Base-by-base conservation (phyloP, 495 filamentous ascomycete species). In the Rhypophila decipiens region DNA sequence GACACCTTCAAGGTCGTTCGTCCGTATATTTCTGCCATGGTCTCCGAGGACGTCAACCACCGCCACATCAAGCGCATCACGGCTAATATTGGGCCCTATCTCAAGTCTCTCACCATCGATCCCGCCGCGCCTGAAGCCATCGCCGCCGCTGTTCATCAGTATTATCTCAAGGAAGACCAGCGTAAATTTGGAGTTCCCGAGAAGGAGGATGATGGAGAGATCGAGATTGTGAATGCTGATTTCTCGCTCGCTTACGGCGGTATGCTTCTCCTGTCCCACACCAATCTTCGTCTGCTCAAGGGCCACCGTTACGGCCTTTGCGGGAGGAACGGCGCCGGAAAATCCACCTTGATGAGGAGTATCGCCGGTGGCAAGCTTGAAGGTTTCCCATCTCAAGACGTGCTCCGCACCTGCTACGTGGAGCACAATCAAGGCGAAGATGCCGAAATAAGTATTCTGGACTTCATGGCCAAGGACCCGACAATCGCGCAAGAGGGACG, bases 351-450 rank as follows among this genome's bases (percentile, higher is more conserved):
- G 42, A 97, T 99, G 93, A 87, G 86, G 58, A 88, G 86, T 65
- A 99, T 99, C 50, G 88, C 93, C 50, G 82, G 83, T 41, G 90
- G 90, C 47, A 97, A 99, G 72, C 79, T 99, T 1, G 93, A 99
- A 64, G 93, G 93, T 19, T 99, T 99, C 72, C 93, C 93, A 20
- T 76, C 88, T 20, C 91, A 86, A 55, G 88, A 94, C 49, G 82
- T 87, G 47, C 82, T 99, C 46, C 83, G 85, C 45, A 97, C 93
- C 24, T 99, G 94, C 71, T 99, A 97, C 53, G 93, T 99, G 18
- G 93, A 99, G 75, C 93, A 99, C 71, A 95, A 95, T 67, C 90
- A 97, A 68, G 90, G 90, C 50, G 94, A 96, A 65, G 90, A 95
- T 68, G 90, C 90, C 41, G 90, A 96, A 52, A 82, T 96, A 50